phyloP scores from a whole-genome alignment of 148 eudicot species.

The Polygonum aviculare region DNA sequence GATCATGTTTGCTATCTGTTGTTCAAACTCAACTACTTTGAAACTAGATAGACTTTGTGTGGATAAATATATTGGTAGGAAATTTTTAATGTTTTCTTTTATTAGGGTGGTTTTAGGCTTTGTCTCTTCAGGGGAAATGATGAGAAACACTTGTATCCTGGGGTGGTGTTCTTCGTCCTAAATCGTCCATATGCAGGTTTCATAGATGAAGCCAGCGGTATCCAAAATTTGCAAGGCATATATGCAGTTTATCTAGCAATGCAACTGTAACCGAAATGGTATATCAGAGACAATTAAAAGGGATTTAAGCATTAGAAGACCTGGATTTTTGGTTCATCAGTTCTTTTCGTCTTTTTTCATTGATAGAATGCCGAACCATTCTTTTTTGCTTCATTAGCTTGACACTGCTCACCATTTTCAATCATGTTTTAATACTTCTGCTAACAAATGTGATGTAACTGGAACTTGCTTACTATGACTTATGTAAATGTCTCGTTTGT shows the following conservation, averaged over 20 bases:
- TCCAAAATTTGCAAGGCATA: neutral
- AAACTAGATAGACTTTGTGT: neutral
- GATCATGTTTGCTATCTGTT: neutral
- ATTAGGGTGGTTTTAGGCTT: neutral
- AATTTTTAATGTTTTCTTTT: neutral
- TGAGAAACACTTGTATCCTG: neutral
- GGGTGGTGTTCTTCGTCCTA: neutral
- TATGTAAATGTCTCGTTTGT: neutral
- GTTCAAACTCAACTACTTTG: neutral
- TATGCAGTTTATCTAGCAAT: neutral
- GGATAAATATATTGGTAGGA: neutral
- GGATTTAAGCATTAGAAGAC: neutral
- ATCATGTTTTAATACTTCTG: neutral
- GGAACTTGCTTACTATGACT: constrained; percentile 1
- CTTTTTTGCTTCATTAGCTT: neutral
- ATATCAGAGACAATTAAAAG: neutral
- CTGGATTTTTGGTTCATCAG: neutral
- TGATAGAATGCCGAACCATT: neutral
- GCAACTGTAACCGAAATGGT: neutral
- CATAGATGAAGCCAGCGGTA: neutral
- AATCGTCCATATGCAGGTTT: neutral
- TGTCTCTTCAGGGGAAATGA: neutral
- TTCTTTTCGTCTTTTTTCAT: neutral
- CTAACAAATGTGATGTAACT: neutral
- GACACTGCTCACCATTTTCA: neutral